Base-by-base conservation (phyloP, 768 basidiomycete species). In the Boletus sensibilis region DNA sequence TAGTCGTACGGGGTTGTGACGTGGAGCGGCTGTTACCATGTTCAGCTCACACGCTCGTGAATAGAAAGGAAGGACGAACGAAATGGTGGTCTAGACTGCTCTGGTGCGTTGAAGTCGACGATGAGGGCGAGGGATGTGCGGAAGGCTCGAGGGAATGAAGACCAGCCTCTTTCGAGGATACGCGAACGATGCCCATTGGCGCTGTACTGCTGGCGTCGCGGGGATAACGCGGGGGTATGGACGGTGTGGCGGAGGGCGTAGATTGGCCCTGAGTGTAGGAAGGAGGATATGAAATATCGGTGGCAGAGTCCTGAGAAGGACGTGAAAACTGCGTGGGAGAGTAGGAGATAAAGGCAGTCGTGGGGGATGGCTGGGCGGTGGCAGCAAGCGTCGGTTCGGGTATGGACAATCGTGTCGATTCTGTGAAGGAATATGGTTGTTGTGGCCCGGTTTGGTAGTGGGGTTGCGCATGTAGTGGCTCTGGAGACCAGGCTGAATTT, bases 1-100 rank as follows among this genome's bases (percentile, higher is more conserved):
- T 98, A 97, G 69, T 96, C 94, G 68, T 94, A 96, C 5, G 93
- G 90, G 66, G 82, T 79, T 16, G 85, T 83, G 43, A 87, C 79
- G 31, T 57, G 79, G 45, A 82, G 85, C 70, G 74, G 84, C 78
- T 77, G 79, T 75, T 77, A 90, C 74, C 76, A 81, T 75, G 76
- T 86, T 79, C 56, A 82, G 59, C 77, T 73, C 5, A 76, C 77
- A 31, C 69, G 65, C 52, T 67, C 65, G 7, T 63, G 67, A 47
- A 56, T 25, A 42, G 41, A 53, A 46, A 44, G 48, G 40, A 33
- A 47, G n/a, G 20, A 69, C 71, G 34, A 34, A 72, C 71, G 1
- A 65, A 72, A 57, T 58, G 35, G 20, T 65, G 60, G 14, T 78
- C 80, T 12, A 57, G 14, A 56, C 75, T 67, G 41, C 72, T 75